phyloP scores from a whole-genome alignment of 2,329 filamentous ascomycete species.

The Fusarium tricinctum region DNA sequence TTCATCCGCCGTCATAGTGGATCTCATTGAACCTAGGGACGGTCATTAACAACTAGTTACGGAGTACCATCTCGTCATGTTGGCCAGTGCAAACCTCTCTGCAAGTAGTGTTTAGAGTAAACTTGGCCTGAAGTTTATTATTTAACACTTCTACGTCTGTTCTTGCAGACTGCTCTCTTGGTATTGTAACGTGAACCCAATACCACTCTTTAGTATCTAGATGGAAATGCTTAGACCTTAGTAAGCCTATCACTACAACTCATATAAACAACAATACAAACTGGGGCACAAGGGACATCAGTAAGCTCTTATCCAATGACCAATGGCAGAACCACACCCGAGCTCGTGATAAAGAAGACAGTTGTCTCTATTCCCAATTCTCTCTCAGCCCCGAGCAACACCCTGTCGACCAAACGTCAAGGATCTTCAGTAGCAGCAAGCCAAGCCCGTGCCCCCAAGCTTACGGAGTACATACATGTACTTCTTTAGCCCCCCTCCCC shows the following conservation, averaged over 20 bases:
- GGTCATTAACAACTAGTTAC: slow-evolving; percentile 8
- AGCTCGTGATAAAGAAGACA: neutral
- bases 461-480: no score
- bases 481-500: neutral
- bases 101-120: no score
- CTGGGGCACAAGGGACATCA: neutral
- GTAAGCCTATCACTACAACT: neutral
- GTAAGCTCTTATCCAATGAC: neutral
- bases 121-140: neutral
- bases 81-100: neutral
- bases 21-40: slow-evolving; percentile 22
- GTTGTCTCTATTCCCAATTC: slow-evolving; percentile 1
- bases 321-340: neutral
- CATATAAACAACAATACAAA: neutral
- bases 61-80: slow-evolving; percentile 1
- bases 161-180: neutral
- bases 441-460: neutral
- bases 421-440: slow-evolving; percentile 15
- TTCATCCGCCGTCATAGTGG: slow-evolving; percentile 20
- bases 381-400: slow-evolving; percentile 3
- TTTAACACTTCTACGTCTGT: slow-evolving; percentile 5
- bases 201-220: neutral
- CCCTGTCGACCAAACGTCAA: slow-evolving; percentile 27
- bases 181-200: neutral
- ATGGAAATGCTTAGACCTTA: neutral